Base-by-base conservation (phyloP, 371 early-diverging fungal species). In the Amoeboaphelidium protococcarum region DNA sequence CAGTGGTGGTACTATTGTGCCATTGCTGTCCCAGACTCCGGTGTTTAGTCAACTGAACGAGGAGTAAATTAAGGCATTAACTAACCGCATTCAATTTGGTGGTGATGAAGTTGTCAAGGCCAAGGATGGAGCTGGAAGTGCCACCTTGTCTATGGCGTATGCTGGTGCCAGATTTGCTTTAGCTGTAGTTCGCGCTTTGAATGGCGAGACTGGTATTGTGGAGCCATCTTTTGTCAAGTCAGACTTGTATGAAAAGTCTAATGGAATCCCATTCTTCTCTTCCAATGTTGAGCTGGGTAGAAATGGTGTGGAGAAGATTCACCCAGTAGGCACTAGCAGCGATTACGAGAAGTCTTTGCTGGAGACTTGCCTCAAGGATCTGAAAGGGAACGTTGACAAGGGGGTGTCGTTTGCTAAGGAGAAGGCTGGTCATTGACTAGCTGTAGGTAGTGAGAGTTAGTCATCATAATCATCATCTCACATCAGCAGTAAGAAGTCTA, bases 201-300 rank as follows among this genome's bases (percentile, higher is more conserved):
- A 94, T 50, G 78, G 80, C 45, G 97, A 89, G 54, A 64, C 68
- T 49, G 80, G 79, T 53, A 65, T 92, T 54, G 69, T 77, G 47
- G 97, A 96, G 63, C 84, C 87, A 65, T 76, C 95, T 25, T 96
- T 74, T 55, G 82, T 96, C 61, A 63, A 83, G 68, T 80, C 80
- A 26, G 76, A 79, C 48, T 63, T 80, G 42, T 74, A 66, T 31
- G 64, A 74, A 49, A 58, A 54, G 42, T 74, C 67, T 27, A 64
- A 74, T 49, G 82, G 78, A 27, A 67, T 85, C 42, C 82, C 86
- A 51, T 96, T 72, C 82, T 96, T 96, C 67, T 83, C 95, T 51
- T 77, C 86, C 59, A 77, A 81, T 61, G 78, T 96, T 55, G 86
- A 88, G 63, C 79, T 96, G 45, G 90, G 92, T 54, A 62, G 59